Base-by-base conservation (phyloP, 768 basidiomycete genomes). In the Ramaria sp. region DNA sequence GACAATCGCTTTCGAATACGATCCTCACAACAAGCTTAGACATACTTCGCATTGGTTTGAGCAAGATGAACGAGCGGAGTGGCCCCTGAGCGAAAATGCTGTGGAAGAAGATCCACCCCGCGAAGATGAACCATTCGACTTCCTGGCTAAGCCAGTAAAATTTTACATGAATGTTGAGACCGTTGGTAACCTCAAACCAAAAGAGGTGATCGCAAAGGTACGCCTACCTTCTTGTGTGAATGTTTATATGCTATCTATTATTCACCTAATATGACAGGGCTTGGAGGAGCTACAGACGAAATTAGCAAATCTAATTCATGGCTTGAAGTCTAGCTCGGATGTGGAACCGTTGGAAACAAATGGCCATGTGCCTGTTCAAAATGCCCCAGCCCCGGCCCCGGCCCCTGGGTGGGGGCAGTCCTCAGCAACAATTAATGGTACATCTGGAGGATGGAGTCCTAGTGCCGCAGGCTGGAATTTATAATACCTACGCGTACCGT, bases 11-110 rank as follows among this genome's bases (percentile, higher is more conserved):
- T 98, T 95, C 62, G 96, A 99, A 72, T 99, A 99, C 61, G 96
- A 99, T 70, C 96, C 96, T 12, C 80, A 97, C 75, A 99, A 99
- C 73, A 92, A 92, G 69, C 76, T 99, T 33, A 83, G 93, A 53
- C 96, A 99, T 71, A 98, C 96, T 3, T 83, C 87, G 2, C 83
- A 96, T 69, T 98, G 96, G 96, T 91, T 77, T 66, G 96, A 99
- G 70, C 78, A 75, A 22, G 83, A 93, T 63, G 75, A 80, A 61
- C 80, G 81, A 33, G 77, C 70, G 3, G 96, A 99, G 72, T 99
- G 96, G 96, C 95, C 94, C 0, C 69, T 94, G 7, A 82, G 89
- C 61, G 79, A 83, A 38, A 98, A 98, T 67, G 89, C 87, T 15
- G 75, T 78, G 59, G 85, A 91, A 65, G 91, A 94, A 69, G 88